phyloP scores from a whole-genome alignment of 2,329 filamentous ascomycete species.

The Epichloe typhina region DNA sequence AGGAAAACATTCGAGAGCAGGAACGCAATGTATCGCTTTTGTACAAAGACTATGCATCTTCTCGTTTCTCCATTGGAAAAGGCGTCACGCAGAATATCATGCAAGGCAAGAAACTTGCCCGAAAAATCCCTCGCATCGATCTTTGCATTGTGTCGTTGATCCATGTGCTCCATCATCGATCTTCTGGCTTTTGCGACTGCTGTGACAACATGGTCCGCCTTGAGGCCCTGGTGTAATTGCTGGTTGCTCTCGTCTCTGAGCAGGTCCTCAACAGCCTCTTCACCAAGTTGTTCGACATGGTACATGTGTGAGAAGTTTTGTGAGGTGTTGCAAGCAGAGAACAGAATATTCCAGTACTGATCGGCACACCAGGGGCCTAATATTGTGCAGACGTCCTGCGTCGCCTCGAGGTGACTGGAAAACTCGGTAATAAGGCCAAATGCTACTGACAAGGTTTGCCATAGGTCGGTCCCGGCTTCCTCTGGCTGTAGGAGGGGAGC shows the following conservation, averaged over 20 bases:
- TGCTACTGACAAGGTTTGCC: conserved; percentile 36
- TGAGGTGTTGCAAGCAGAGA: conserved; percentile 51
- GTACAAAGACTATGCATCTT: conserved; percentile 78
- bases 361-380: conserved; percentile 81
- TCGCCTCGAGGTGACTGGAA: conserved; percentile 42
- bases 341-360: conserved; percentile 56
- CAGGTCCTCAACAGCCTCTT: not conserved
- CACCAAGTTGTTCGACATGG: not conserved
- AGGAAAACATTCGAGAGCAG: conserved; percentile 57
- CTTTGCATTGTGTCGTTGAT: not conserved
- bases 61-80: conserved; percentile 43
- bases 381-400: conserved; percentile 46
- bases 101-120: conserved; percentile 55
- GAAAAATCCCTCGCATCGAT: conserved; percentile 38
- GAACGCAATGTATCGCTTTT: conserved; percentile 63
- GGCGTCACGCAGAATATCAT: conserved; percentile 44
- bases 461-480: conserved; percentile 50
- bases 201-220: not conserved
- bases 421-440: conserved; percentile 34
- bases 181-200: not conserved
- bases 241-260: not conserved
- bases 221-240: not conserved
- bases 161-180: not conserved
- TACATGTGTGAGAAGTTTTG: conserved; percentile 37
- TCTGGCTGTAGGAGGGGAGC: conserved; percentile 27